Conservation (phyloP, 1,284 basidiomycete genomes). For the Pyrrhoderma lamaoense region DNA sequence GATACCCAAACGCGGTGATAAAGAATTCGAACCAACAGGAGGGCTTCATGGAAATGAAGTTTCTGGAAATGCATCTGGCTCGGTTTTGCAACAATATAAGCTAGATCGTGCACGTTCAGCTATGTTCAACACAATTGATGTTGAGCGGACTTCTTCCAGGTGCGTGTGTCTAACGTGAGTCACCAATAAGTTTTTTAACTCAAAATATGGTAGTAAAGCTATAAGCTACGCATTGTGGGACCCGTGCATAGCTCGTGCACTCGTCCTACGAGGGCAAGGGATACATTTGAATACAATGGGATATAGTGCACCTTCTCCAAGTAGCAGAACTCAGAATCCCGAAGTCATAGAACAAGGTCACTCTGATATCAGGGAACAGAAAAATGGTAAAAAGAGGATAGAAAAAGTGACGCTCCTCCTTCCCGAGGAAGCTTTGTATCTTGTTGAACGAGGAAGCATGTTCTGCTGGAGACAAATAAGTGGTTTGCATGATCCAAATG, state of each 20-base stretch:
- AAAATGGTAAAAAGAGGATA: conserved; percentile 28
- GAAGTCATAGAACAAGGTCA: background rate
- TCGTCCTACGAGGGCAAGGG: conserved; percentile 66
- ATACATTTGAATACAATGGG: conserved; percentile 76
- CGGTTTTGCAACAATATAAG: conserved; percentile 74
- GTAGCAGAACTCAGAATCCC: conserved; percentile 26
- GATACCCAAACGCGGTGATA: conserved; percentile 60
- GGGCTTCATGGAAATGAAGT: conserved; percentile 27
- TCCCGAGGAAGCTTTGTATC: conserved; percentile 91
- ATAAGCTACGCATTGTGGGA: conserved; percentile 72
- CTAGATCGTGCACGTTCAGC: conserved; percentile 67
- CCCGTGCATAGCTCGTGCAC: conserved; percentile 52
- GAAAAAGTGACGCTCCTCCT: conserved; percentile 74
- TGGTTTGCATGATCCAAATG: conserved; percentile 20
- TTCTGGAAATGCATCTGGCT: conserved; percentile 38
- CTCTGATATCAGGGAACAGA: conserved; percentile 18
- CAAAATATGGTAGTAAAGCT: conserved; percentile 45
- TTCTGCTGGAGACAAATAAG: conserved; percentile 66
- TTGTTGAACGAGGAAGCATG: conserved; percentile 82
- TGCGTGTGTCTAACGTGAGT: conserved; percentile 28
- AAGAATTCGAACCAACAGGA: conserved; percentile 85
- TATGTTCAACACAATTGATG: conserved; percentile 76
- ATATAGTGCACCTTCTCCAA: conserved; percentile 45
- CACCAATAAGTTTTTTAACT: background rate
- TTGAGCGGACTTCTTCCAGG: conserved; percentile 70